A percentile compares a stretch with the other conserved stretches of the same genome.
These are phyloP conservation scores for Przewalskia tangutica DNA, from an alignment of 257 asterid genomes.

Conservation along the genomic window DNA sequence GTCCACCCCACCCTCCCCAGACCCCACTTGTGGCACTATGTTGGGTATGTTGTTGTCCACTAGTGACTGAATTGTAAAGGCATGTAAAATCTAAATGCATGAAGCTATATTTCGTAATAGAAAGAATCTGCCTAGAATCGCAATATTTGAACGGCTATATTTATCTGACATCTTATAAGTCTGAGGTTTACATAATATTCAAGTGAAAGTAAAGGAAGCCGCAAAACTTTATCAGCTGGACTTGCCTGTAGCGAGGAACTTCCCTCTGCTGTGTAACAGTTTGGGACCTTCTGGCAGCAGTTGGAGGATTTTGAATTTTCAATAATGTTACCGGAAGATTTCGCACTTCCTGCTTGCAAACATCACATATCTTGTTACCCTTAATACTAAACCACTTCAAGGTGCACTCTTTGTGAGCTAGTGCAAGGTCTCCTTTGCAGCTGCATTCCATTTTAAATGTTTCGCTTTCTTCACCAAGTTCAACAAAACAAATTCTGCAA, in stretches of 20 bases:
- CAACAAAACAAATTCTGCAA: slow-evolving; percentile 88
- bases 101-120: not conserved
- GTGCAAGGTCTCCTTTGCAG: slow-evolving; percentile 98
- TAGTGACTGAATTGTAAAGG: not conserved
- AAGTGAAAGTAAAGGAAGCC: not conserved
- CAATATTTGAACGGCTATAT: not conserved
- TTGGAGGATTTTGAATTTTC: slow-evolving; percentile 64
- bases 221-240: slow-evolving; percentile 3
- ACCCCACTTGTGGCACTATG: too few relatives aligned
- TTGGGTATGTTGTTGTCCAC: too few relatives aligned
- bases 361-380: slow-evolving; percentile 90
- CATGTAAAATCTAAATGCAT: not conserved
- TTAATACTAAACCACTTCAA: slow-evolving; percentile 92
- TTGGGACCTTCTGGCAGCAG: slow-evolving; percentile 40
- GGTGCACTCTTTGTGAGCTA: slow-evolving; percentile 89
- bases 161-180: not conserved
- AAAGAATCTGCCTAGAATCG: not conserved
- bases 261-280: slow-evolving; percentile 44
- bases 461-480: slow-evolving; percentile 93
- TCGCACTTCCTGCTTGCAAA: slow-evolving; percentile 82
- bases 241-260: slow-evolving; percentile 70
- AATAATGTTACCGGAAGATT: slow-evolving; percentile 84
- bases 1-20: too few relatives aligned
- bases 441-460: slow-evolving; percentile 94
- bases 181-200: not conserved